phyloP scores from a whole-genome alignment of 2,329 filamentous ascomycete species.

The Fusarium sp. region DNA sequence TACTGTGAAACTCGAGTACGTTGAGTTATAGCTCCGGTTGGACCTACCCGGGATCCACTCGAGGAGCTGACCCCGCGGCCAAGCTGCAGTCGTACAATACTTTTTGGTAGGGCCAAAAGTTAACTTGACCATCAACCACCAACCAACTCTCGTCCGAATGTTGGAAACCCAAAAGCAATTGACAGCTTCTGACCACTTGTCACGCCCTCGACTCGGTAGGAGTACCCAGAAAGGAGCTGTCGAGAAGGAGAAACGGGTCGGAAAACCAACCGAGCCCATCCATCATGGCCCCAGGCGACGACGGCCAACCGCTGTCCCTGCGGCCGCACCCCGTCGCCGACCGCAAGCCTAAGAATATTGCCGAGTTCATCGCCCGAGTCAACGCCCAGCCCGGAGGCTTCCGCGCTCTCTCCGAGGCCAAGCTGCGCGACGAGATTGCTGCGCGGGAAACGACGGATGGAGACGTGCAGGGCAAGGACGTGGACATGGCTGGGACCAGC shows the following conservation, averaged over 20 bases:
- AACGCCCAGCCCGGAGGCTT: conserved; percentile 86
- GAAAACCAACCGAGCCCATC: not conserved
- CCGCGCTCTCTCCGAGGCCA: conserved; percentile 81
- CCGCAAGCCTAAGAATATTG: conserved; percentile 74
- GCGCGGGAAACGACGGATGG: conserved; percentile 59
- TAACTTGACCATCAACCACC: conserved; percentile 6
- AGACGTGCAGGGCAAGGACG: conserved; percentile 62
- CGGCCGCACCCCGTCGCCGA: conserved; percentile 66
- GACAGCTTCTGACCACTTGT: not conserved
- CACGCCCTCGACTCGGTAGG: not conserved
- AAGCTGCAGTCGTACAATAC: not conserved
- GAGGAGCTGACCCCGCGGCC: conserved; percentile 10
- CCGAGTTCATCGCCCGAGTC: conserved; percentile 84
- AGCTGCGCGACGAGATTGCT: conserved; percentile 78
- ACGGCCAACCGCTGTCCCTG: conserved; percentile 56
- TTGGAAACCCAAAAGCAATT: not conserved
- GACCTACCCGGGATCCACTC: not conserved
- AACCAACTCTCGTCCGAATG: conserved; percentile 3
- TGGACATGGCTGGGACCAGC: conserved; percentile 64
- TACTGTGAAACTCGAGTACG: not conserved
- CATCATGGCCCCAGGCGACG: conserved; percentile 52
- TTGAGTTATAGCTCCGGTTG: not conserved
- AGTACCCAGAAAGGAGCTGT: not conserved
- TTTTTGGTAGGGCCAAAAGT: not conserved
- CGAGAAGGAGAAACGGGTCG: not conserved